phyloP scores from a whole-genome alignment of 164 flowering plant genomes.

The Dillenia suffruticosa region DNA sequence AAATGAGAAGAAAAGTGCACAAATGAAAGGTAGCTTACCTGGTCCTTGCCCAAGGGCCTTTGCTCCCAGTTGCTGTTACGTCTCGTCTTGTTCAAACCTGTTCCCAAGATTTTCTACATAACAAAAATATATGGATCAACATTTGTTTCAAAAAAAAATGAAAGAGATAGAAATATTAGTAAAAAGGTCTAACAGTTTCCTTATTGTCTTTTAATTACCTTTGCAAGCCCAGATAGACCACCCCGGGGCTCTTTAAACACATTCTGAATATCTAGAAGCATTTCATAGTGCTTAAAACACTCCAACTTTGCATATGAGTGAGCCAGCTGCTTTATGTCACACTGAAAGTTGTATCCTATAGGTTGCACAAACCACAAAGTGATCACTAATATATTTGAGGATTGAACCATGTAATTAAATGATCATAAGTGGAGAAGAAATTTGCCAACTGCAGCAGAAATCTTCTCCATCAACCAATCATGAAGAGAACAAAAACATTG shows the following conservation, averaged over 20 bases:
- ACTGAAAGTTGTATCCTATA: slow-evolving; percentile 85
- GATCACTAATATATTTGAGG: neutral
- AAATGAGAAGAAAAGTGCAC: neutral
- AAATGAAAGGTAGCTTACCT: slow-evolving; percentile 37
- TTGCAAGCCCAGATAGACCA: slow-evolving; percentile 88
- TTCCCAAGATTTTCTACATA: slow-evolving; percentile 75
- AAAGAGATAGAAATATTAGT: no score
- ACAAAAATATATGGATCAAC: neutral
- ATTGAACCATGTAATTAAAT: neutral
- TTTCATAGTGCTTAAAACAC: slow-evolving; percentile 85
- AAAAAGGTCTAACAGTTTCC: no score
- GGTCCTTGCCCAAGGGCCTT: slow-evolving; percentile 73
- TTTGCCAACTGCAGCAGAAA: no score
- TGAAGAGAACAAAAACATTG: no score
- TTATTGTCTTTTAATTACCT: slow-evolving; percentile 33
- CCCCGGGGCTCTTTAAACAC: slow-evolving; percentile 75
- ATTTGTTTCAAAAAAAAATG: no score
- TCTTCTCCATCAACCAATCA: no score
- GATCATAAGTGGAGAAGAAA: no score
- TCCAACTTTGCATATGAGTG: slow-evolving; percentile 64
- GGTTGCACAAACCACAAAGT: slow-evolving; percentile 14
- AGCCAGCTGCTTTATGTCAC: slow-evolving; percentile 75
- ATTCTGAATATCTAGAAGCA: slow-evolving; percentile 88
- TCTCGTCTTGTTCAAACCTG: slow-evolving; percentile 84
- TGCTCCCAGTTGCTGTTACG: slow-evolving; percentile 96